Evolutionary conservation across 768 basidiomycete genomes (phyloP).

Genomic region (Boletus bicolor): DNA sequence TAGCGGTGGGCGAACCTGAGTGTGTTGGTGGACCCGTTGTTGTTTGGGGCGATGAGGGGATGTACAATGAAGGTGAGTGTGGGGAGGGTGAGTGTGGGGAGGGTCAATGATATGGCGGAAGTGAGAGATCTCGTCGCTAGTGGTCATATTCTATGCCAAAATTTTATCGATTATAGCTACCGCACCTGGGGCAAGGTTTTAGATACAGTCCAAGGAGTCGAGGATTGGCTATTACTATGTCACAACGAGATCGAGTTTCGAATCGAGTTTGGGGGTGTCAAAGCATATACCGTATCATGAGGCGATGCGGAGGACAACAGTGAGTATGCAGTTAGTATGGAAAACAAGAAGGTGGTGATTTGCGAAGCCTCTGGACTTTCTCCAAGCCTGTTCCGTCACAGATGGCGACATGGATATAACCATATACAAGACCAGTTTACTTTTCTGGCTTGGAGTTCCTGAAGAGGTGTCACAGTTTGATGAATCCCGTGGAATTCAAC

Average conservation of each 20-base stretch:
- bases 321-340: background rate
- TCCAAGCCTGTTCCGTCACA: background rate
- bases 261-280: background rate
- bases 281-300: background rate
- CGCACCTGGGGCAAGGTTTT: background rate
- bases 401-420: background rate
- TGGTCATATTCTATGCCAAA: background rate
- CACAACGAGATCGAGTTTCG: background rate
- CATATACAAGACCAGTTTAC: background rate
- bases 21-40: conserved; percentile 51
- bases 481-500: background rate
- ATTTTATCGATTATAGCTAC: background rate
- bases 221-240: background rate
- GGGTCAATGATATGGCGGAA: no score
- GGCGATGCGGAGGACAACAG: background rate
- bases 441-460: background rate
- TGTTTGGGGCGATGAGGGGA: conserved; percentile 45
- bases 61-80: conserved; percentile 73
- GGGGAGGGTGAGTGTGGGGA: conserved; percentile 30
- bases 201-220: background rate
- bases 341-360: background rate
- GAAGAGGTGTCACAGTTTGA: background rate
- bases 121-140: conserved; percentile 58
- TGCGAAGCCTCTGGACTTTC: background rate
- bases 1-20: conserved; percentile 39